Evolutionary conservation across 2,329 filamentous ascomycete genomes (phyloP), one percentile per base, ranked within the genome.

Genomic region (Beauveria caledonica): DNA sequence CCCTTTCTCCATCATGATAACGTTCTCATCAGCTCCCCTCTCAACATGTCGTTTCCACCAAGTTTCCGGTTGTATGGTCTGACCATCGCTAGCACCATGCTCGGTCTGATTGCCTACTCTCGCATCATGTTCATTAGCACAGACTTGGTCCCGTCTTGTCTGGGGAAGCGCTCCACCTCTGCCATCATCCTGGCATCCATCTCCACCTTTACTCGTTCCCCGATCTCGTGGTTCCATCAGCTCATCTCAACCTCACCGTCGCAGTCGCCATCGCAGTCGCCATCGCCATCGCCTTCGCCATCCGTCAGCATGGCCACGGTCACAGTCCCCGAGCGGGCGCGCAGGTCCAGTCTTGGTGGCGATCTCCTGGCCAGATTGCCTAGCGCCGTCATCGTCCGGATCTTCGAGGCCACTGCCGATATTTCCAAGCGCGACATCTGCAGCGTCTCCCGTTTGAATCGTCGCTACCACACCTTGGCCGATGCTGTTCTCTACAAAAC

Each of bases 401-500:
- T 80, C 63, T 73, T 80, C 64, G 67, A 74, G 61, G 61, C 62
- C 10, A 64, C 78, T 1, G 69, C 67, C 13, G 62, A 56, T 13
- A 46, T 62, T 21, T 71, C 72, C 15, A 71, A 72, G 57, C 71
- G 68, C 64, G 76, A 77, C 64, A 72, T 80, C 36, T 76, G 74
- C 70, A 72, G 65, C 64, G 69, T 79, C 21, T 78, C 76, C 44
- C 71, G 73, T 11, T 69, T 78, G 44, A 78, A 73, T 67, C 71
- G 72, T 56, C 69, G 68, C 25, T 75, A 76, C 63, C 78, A 80
- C 63, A 67, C 68, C 50, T 66, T 80, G 23, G 76, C 76, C 63
- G 78, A 80, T 64, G 73, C 76, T 3, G 69, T 80, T 9, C 70
- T 80, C 23, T 79, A 80, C 68, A 73, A 76, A 64, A 76, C 71